A percentile compares a stretch with the other conserved stretches of the same genome.
Evolutionary conservation across 441 rosid species (phyloP).

Genomic region (Daphne laureola): DNA sequence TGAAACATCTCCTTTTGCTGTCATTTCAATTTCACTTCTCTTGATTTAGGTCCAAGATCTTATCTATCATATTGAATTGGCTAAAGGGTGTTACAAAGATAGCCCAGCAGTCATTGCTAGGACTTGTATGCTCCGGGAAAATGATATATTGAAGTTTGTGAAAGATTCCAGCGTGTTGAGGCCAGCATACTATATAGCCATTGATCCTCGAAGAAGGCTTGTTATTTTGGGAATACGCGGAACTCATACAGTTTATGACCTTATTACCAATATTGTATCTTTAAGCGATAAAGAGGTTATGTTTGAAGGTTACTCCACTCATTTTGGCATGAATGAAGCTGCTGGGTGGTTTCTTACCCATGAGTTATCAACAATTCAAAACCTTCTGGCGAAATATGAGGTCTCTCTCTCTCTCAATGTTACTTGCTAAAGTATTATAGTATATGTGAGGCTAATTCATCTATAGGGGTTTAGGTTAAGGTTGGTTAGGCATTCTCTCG

Average conservation of each 20-base stretch:
- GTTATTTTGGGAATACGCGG: constrained; percentile 72
- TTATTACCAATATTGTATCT: constrained; percentile 68
- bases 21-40: neutral
- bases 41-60: constrained; percentile 58
- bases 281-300: constrained; percentile 65
- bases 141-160: constrained; percentile 55
- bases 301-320: constrained; percentile 75
- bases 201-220: constrained; percentile 60
- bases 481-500: constrained; percentile 84
- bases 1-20: too few species aligned
- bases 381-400: constrained; percentile 50
- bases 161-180: constrained; percentile 71
- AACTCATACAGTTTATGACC: constrained; percentile 72
- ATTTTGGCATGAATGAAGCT: constrained; percentile 86
- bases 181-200: constrained; percentile 74
- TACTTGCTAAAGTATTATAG: neutral
- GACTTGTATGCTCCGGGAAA: constrained; percentile 70
- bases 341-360: constrained; percentile 78
- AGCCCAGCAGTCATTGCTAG: constrained; percentile 42
- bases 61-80: constrained; percentile 69
- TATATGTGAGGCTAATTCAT: constrained; percentile 7
- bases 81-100: constrained; percentile 62
- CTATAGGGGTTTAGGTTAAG: constrained; percentile 68
- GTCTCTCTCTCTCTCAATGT: constrained; percentile 17
- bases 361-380: constrained; percentile 55